Evolutionary conservation across 331 rosid genomes (phyloP).

Genomic region (Rosa hybrid): DNA sequence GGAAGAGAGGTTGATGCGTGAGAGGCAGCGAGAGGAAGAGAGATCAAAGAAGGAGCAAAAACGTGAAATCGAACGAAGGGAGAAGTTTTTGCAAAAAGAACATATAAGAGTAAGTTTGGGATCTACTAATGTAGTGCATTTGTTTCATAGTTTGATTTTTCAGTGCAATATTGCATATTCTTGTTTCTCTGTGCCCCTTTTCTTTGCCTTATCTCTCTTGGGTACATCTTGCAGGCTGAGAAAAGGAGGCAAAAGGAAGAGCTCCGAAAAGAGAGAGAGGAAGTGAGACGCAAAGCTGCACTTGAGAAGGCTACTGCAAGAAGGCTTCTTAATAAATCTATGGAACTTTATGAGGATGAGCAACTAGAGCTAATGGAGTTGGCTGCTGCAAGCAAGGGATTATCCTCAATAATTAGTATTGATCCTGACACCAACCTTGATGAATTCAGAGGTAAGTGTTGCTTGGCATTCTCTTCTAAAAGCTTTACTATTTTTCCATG

Average conservation of each 20-base stretch:
- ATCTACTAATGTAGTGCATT: background rate
- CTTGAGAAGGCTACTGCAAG: slow-evolving; percentile 97
- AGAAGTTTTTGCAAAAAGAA: slow-evolving; percentile 82
- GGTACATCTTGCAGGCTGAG: slow-evolving; percentile 62
- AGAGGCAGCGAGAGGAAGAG: slow-evolving; percentile 87
- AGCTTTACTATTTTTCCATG: background rate
- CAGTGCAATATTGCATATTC: slow-evolving; percentile 10
- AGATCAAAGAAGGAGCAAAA: slow-evolving; percentile 84
- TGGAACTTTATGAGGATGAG: slow-evolving; percentile 99
- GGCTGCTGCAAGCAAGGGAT: slow-evolving; percentile 87
- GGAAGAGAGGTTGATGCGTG: slow-evolving; percentile 95
- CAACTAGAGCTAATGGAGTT: slow-evolving; percentile 97
- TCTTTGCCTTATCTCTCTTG: slow-evolving; percentile 18
- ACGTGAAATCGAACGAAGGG: slow-evolving; percentile 89
- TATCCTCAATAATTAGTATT: slow-evolving; percentile 75
- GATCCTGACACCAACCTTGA: slow-evolving; percentile 92
- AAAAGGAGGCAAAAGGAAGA: slow-evolving; percentile 88
- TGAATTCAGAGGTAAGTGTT: slow-evolving; percentile 67
- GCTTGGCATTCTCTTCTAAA: background rate
- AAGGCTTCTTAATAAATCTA: slow-evolving; percentile 90
- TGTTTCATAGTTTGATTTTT: background rate
- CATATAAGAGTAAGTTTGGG: slow-evolving; percentile 63
- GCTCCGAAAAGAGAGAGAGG: slow-evolving; percentile 85
- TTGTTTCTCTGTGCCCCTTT: background rate
- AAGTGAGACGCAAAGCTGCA: slow-evolving; percentile 89